Base-by-base conservation (phyloP, 257 asterid genomes). In the Solanum rostratum region DNA sequence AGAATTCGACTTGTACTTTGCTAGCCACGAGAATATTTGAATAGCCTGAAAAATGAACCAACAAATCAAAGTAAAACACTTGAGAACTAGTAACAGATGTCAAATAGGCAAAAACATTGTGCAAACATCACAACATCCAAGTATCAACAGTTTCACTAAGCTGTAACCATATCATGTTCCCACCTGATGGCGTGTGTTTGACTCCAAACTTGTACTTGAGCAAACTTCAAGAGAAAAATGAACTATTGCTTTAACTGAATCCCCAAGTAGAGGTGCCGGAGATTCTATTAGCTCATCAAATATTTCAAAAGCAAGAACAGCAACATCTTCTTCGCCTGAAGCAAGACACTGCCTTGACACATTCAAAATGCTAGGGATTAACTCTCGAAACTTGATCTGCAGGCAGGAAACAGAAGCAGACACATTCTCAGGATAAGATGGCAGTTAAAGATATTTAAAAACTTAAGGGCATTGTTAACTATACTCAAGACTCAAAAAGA, bases 11-110 rank as follows among this genome's bases (percentile, higher is more conserved):
- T 97, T 97, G 81, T 89, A 97, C 86, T 91, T 92, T 68, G 97
- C 97, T 87, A 97, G 99, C 99, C 99, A 95, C 83, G 99, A 97
- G 87, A 97, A 92, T 76, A 97, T 97, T 92, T 97, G 99, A 89
- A 97, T 93, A 85, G 98, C 98, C 99, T 97, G 92, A 83, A 84
- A 91, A 80, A 83, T 53, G 50, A 70, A 41, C 54, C 76, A 83
- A 68, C 16, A 50, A 49, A 27, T 50, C 82, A 50, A 50, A 78
- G 46, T 53, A 39, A 78, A 71, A 79, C 15, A 54, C 41, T 66
- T 57, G 57, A 14, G 71, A 83, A 45, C 74, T n/a, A 86, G 69
- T 15, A 49, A 27, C 30, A 60, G 63, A 49, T 3, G 14, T 7
- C 65, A 78, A 81, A 63, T 63, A 80, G 37, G 60, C 12, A 73